Evolutionary conservation across 2,329 filamentous ascomycete species (phyloP), one percentile per base, ranked within the genome.

Genomic region (Alternaria viburni): DNA sequence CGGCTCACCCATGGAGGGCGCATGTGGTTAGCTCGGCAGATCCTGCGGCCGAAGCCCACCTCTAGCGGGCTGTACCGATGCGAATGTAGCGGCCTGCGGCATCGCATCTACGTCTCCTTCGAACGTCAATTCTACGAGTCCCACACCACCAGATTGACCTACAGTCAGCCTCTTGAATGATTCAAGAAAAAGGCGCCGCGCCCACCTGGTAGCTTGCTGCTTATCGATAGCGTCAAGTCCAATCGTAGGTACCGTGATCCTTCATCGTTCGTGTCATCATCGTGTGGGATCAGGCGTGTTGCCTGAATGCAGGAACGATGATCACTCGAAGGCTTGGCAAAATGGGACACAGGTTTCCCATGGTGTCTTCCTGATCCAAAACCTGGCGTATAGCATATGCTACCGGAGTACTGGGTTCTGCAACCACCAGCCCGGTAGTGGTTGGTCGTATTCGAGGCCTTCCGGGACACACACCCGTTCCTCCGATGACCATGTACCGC

Each of bases 381-480:
- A 41, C 6, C 28, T 36, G 30, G 28, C 30, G 10, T 57, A 19
- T 19, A 28, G 41, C 19, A 28, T 45, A 21, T 13, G 25, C 30
- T 58, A 61, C 59, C 59, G 51, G 21, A 32, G 11, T 17, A 32
- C 26, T 36, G 59, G 54, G 36, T 46, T 57, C 52, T 62, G 49
- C 47, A 54, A 54, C 62, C 65, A 64, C 32, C 45, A 49, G 49
- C 19, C 56, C 32, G 62, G 61, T 62, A 66, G 54, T 56, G 41
- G 21, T 19, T 28, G n/a, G 41, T 66, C 52, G 58, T 66, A 54
- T 62, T 52, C 12, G 46, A 46, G 61, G 49, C 28, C 58, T 54
- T 46, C 25, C 61, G 64, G 64, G 56, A 44, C 61, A 47, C 46
- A 64, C 61, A 62, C 54, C 67, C 67, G 62, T 55, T 54, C 64